Percentiles rank a stretch among this genome's conserved stretches.
Evolutionary conservation across 257 asterid species (phyloP).

Genomic region (Paraleonurus japonicus): DNA sequence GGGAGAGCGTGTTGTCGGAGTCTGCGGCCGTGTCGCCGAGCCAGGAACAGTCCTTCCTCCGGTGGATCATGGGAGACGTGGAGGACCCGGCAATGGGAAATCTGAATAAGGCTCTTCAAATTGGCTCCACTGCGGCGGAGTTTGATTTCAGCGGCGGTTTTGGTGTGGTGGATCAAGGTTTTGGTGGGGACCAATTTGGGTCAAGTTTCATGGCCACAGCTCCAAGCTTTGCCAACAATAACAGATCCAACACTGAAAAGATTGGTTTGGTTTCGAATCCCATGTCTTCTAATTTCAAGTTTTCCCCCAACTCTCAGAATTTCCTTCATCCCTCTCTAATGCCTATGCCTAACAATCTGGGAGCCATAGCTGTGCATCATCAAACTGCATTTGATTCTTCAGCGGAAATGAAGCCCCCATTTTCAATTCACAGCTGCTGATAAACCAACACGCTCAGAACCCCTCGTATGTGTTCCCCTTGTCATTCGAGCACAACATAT

Average conservation of each 20-base stretch:
- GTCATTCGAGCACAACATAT: slow-evolving; percentile 49
- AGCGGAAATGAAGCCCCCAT: slow-evolving; percentile 54
- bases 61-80: slow-evolving; percentile 87
- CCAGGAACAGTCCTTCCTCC: slow-evolving; percentile 63
- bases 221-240: slow-evolving; percentile 37
- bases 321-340: slow-evolving; percentile 34
- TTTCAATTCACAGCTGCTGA: slow-evolving; percentile 56
- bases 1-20: slow-evolving; percentile 82
- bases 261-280: slow-evolving; percentile 35
- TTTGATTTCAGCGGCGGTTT: slow-evolving; percentile 55
- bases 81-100: slow-evolving; percentile 66
- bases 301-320: slow-evolving; percentile 29
- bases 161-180: slow-evolving; percentile 73
- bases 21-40: slow-evolving; percentile 56
- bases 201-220: slow-evolving; percentile 38
- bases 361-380: slow-evolving; percentile 33
- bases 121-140: slow-evolving; percentile 43
- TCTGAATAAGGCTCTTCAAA: slow-evolving; percentile 55
- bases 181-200: slow-evolving; percentile 43
- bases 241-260: slow-evolving; percentile 44
- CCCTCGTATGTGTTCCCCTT: slow-evolving; percentile 63
- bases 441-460: slow-evolving; percentile 57
- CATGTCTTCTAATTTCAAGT: slow-evolving; percentile 28
- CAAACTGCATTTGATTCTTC: slow-evolving; percentile 46
- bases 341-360: slow-evolving; percentile 38